phyloP scores from a whole-genome alignment of 352 stramenopile species.

The Phytophthora meadii region DNA sequence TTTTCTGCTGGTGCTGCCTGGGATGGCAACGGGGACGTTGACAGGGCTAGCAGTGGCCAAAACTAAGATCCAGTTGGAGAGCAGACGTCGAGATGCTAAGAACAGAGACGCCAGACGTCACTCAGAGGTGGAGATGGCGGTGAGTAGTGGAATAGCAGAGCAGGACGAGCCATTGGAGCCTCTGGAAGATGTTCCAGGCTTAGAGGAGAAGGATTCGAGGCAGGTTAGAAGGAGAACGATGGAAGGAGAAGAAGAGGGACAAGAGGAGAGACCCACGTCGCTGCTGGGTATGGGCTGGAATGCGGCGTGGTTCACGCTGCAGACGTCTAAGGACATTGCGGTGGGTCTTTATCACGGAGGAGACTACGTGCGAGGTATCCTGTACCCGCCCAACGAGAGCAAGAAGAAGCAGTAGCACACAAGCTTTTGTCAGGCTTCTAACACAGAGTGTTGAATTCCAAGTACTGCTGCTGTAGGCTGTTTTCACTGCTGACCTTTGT shows the following conservation, averaged over 20 bases:
- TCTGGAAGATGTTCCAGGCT: constrained; percentile 38
- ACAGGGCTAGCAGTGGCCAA: constrained; percentile 63
- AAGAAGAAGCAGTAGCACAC: constrained; percentile 23
- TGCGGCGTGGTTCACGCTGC: constrained; percentile 53
- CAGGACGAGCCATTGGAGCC: constrained; percentile 40
- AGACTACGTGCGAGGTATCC: constrained; percentile 48
- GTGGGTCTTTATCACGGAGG: constrained; percentile 50
- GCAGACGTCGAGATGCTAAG: constrained; percentile 48
- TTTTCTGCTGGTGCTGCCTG: constrained; percentile 71
- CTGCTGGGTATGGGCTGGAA: constrained; percentile 44
- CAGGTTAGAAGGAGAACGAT: constrained; percentile 4
- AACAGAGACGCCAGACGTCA: constrained; percentile 43
- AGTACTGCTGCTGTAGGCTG: too few relatives aligned
- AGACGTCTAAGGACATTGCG: constrained; percentile 54
- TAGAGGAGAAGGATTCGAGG: constrained; percentile 27
- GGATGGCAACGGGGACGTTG: constrained; percentile 59
- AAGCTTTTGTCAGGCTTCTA: too few relatives aligned
- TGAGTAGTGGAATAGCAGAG: constrained; percentile 42
- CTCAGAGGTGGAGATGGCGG: constrained; percentile 64
- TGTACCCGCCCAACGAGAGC: constrained; percentile 28
- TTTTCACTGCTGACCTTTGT: too few relatives aligned
- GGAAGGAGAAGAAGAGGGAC: constrained; percentile 14
- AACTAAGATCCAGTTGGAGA: constrained; percentile 67
- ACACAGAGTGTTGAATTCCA: too few relatives aligned
- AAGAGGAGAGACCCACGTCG: constrained; percentile 18